Evolutionary conservation across 495 filamentous ascomycete genomes (phyloP).

Genomic region (Tirmania nivea): DNA sequence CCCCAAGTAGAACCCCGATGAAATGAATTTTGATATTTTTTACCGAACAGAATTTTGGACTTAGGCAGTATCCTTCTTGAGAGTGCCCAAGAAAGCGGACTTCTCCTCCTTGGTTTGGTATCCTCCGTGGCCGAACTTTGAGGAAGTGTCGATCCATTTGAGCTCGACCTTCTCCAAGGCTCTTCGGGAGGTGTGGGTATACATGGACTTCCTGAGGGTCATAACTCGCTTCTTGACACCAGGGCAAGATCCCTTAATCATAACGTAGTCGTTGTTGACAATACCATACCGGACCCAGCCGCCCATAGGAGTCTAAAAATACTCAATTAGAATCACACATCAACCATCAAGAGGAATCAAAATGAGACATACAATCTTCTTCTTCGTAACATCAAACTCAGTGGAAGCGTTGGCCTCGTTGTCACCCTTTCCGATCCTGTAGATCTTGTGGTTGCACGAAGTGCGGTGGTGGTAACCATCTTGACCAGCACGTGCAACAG

Average conservation of each 20-base stretch:
- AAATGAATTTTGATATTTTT: not conserved
- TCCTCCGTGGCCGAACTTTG: constrained; percentile 99
- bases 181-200: constrained; percentile 82
- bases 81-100: constrained; percentile 75
- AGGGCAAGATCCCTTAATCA: constrained; percentile 92
- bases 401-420: constrained; percentile 83
- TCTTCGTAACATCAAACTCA: constrained; percentile 94
- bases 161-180: constrained; percentile 97
- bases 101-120: constrained; percentile 98
- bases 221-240: constrained; percentile 99
- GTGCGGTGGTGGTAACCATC: constrained; percentile 99
- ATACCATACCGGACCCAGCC: constrained; percentile 98
- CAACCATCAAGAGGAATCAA: not conserved
- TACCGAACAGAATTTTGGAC: not conserved
- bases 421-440: constrained; percentile 83
- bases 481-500: constrained; percentile 99
- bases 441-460: constrained; percentile 99
- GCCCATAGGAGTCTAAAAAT: constrained; percentile 47
- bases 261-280: constrained; percentile 97
- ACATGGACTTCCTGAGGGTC: constrained; percentile 98
- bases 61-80: constrained; percentile 85
- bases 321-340: not conserved
- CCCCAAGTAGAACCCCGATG: not conserved
- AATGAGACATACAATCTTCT: constrained; percentile 81
- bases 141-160: constrained; percentile 99